Evolutionary conservation across 805 yeast genomes (phyloP), one percentile per base, ranked within the genome.

Genomic region (Helenozyma rhizophorensis): DNA sequence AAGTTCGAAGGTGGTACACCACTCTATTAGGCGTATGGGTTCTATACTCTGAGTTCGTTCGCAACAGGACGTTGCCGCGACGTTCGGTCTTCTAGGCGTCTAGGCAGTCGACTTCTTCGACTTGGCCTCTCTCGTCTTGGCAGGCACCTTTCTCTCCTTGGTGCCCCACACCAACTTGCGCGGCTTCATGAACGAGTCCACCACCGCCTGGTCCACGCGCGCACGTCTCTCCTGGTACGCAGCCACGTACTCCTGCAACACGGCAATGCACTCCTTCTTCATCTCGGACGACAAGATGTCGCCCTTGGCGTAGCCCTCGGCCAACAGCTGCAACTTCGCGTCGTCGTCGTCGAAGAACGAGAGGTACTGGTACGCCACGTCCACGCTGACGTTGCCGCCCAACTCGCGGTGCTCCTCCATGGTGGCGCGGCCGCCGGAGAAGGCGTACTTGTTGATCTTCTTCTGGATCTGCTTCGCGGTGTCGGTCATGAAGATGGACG

Each of bases 311-410:
- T 93, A 93, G 25, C 71, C 74, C 24, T 74, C 72, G 37, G 78
- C 75, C 48, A 81, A 65, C 28, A 71, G 62, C 34, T 68, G 70
- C 50, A 93, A 70, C 50, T 83, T 77, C 25, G 68, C 89, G 55
- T 93, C 97, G 57, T 90, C 97, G 46, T 87, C 85, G 30, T 77
- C 65, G 72, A 93, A 89, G 68, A 93, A 93, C 5, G 88, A 76
- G 43, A 93, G 66, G 58, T 93, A 93, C 65, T 93, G 97, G 67
- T 69, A 93, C 2, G 98, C 86, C 36, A 93, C 96, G 59, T 93
- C 98, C 22, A 89, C 82, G 45, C 90, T 97, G 28, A 96, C 94
- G 56, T 93, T 73, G 53, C 97, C 98, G 35, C 98, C 98, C 34
- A 70, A 68, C 58, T 70, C 69, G 61, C 96, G 79, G 65, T 93